phyloP scores from a whole-genome alignment of 2,329 filamentous ascomycete species.

The Diaporthe sp. region DNA sequence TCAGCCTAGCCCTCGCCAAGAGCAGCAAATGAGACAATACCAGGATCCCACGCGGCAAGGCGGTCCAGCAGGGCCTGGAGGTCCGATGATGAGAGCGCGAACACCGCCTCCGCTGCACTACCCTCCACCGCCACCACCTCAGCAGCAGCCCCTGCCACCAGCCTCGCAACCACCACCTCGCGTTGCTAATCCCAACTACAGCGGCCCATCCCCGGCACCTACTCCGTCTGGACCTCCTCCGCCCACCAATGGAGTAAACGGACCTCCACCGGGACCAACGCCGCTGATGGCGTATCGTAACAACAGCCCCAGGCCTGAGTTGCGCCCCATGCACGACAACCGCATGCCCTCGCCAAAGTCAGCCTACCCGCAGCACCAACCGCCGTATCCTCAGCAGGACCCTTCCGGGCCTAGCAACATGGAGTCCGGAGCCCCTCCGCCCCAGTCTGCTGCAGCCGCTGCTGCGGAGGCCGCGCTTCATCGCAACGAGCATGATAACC shows the following conservation, averaged over 20 bases:
- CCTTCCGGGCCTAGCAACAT: constrained; percentile 73
- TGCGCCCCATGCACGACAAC: constrained; percentile 84
- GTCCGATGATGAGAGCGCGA: constrained; percentile 38
- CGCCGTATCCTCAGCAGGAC: constrained; percentile 78
- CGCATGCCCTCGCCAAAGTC: constrained; percentile 93
- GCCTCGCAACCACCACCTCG: constrained; percentile 58
- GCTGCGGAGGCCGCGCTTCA: constrained; percentile 70
- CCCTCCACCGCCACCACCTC: constrained; percentile 63
- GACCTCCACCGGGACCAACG: constrained; percentile 60
- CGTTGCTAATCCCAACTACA: constrained; percentile 71
- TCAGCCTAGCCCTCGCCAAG: constrained; percentile 82
- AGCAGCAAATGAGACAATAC: constrained; percentile 78
- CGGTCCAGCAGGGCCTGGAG: constrained; percentile 32
- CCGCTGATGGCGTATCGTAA: constrained; percentile 80
- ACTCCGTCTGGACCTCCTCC: constrained; percentile 54
- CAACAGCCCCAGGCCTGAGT: constrained; percentile 85
- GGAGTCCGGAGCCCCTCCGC: constrained; percentile 76
- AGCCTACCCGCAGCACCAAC: constrained; percentile 82
- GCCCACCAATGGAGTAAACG: constrained; percentile 54
- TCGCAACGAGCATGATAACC: constrained; percentile 69
- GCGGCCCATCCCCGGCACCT: constrained; percentile 61
- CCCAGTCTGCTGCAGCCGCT: constrained; percentile 63
- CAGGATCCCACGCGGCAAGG: constrained; percentile 71
- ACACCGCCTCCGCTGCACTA: constrained; percentile 66
- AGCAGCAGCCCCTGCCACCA: constrained; percentile 54